These are phyloP conservation scores for Carex littledalei DNA, from an alignment of 176 grass and related monocot species.

Conservation along the genomic window DNA sequence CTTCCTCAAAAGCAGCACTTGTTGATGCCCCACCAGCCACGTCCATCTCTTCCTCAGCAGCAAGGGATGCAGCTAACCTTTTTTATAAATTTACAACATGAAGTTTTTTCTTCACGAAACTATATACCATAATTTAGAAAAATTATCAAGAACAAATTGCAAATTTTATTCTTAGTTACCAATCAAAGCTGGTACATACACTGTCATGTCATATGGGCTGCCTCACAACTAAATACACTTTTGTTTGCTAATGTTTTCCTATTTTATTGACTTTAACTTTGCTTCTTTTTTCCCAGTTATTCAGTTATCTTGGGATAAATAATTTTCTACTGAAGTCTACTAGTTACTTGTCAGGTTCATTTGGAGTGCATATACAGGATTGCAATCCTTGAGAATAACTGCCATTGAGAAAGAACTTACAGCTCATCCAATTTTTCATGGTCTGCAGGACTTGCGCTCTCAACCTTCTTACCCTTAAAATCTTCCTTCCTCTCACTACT, in stretches of 20 bases:
- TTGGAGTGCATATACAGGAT: neutral
- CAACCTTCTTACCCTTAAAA: slow-evolving; percentile 47
- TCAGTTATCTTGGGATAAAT: neutral
- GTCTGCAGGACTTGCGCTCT: slow-evolving; percentile 12
- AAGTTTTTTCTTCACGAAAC: neutral
- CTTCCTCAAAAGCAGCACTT: slow-evolving; percentile 35
- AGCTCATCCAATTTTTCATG: slow-evolving; percentile 86
- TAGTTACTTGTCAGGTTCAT: neutral
- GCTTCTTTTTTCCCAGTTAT: neutral
- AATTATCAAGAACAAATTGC: slow-evolving; percentile 14
- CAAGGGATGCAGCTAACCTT: slow-evolving; percentile 84
- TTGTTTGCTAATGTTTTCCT: neutral
- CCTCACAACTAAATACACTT: neutral
- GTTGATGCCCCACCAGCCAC: slow-evolving; percentile 30
- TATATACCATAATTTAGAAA: neutral
- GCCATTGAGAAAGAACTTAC: slow-evolving; percentile 31
- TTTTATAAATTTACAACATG: neutral
- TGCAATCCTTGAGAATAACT: neutral
- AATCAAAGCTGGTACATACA: neutral
- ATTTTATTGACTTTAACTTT: neutral
- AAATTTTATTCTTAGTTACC: neutral
- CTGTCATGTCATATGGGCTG: neutral
- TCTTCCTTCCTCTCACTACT: slow-evolving; percentile 15
- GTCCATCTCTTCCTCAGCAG: slow-evolving; percentile 67
- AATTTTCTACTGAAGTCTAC: neutral